Base-by-base conservation (phyloP, 148 eudicot genomes). In the Diospyros lotus region DNA sequence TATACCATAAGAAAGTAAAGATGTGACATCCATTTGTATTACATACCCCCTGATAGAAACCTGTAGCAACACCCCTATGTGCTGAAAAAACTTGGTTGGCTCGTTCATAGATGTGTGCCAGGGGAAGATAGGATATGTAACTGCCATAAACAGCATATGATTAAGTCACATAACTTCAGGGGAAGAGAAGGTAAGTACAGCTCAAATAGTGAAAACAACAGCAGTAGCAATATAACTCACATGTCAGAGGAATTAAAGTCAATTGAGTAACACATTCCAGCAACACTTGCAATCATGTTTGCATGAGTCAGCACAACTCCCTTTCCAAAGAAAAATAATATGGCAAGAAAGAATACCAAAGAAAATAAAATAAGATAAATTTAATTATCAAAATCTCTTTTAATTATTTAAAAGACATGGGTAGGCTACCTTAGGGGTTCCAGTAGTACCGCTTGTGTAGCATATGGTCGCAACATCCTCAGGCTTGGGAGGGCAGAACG, bases 21-120 rank as follows among this genome's bases (percentile, higher is more conserved):
- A 72, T n/a, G 9, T 60, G 66, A 74, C 62, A 13, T 68, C 3
- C 51, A 60, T 39, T 50, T 17, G 69, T 69, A 63, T 69, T 71
- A 80, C 92, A 61, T 90, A 91, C 98, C 98, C 97, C 98, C 84
- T 91, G 97, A 85, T 94, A 94, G 84, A 94, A 94, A 75, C 98
- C 98, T 82, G 90, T 79, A 84, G 98, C 98, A 86, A 68, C 85
- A 45, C 98, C 98, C 71, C 64, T 83, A 78, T 91, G 86, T 66
- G 64, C 81, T 9, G 77, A 68, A 80, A 85, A 54, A 59, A 94
- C 86, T 73, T 94, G 98, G 80, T 89, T 91, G 12, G 90, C 96
- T 78, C 98, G 89, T 79, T 94, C 98, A 80, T 87, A 94, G 75
- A 94, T 94, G 87, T 94, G 98, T 46, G 98, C 98, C 90, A 94